Conservation (phyloP, 2,329 filamentous ascomycete species). For the Fusarium xylarioides region DNA sequence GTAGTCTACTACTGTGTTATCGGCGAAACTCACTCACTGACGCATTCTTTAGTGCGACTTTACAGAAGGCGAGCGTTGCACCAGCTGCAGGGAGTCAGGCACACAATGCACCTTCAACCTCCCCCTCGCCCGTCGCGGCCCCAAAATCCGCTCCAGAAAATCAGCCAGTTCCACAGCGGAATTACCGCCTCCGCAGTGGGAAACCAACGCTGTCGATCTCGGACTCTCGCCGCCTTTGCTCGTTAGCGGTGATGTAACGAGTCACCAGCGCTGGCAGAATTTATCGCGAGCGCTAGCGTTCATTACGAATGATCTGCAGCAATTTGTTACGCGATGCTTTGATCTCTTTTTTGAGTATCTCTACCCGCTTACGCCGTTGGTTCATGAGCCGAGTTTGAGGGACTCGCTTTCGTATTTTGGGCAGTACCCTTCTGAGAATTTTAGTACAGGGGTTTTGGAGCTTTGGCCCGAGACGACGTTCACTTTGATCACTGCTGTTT, state of each 20-base stretch:
- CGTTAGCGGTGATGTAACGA: conserved; percentile 17
- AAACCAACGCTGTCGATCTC: conserved; percentile 24
- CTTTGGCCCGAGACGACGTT: conserved; percentile 51
- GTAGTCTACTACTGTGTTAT: too few species aligned
- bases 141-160: conserved; percentile 42
- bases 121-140: conserved; percentile 50
- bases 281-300: conserved; percentile 39
- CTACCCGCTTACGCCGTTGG: conserved; percentile 53
- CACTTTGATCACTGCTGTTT: conserved; percentile 55
- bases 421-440: conserved; percentile 17
- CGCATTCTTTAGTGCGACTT: conserved; percentile 42
- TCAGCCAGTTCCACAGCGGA: conserved; percentile 27
- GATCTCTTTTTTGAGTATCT: conserved; percentile 55
- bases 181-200: conserved; percentile 31
- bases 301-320: conserved; percentile 39
- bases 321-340: conserved; percentile 47
- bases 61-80: conserved; percentile 39
- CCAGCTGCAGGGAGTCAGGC: conserved; percentile 46
- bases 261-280: conserved; percentile 43
- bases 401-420: conserved; percentile 48
- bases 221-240: conserved; percentile 38
- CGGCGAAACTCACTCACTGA: conserved; percentile 13
- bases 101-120: conserved; percentile 50
- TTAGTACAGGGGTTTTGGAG: conserved; percentile 30
- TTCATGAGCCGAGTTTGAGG: conserved; percentile 53